Evolutionary conservation across 805 yeast genomes (phyloP).

Genomic region (Tetrapisispora phaffii): DNA sequence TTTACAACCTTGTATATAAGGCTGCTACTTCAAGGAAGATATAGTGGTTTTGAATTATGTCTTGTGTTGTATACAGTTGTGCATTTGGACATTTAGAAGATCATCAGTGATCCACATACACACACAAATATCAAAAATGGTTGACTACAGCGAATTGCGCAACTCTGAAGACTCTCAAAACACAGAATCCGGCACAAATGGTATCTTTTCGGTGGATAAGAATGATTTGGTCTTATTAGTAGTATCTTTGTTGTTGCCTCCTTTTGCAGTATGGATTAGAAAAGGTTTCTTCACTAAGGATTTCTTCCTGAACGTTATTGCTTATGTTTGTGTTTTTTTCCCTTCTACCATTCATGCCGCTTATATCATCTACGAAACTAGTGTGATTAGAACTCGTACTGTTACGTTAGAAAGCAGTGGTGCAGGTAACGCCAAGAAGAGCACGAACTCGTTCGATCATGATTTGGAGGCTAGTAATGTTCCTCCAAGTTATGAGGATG

Average conservation of each 20-base stretch:
- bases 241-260: conserved; percentile 60
- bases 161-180: not conserved
- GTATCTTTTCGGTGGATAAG: conserved; percentile 1
- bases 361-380: conserved; percentile 41
- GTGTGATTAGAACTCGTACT: not conserved
- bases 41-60: too few species aligned
- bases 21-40: too few species aligned
- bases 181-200: not conserved
- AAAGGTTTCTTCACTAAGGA: conserved; percentile 40
- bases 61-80: too few species aligned
- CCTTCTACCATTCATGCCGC: conserved; percentile 66
- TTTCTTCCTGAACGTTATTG: conserved; percentile 45
- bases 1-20: too few species aligned
- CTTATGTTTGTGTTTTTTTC: conserved; percentile 49
- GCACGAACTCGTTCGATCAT: not conserved
- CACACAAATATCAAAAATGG: not conserved
- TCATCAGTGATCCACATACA: too few species aligned
- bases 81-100: too few species aligned
- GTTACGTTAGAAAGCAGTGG: too few species aligned
- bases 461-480: conserved; percentile 1
- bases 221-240: conserved; percentile 57
- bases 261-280: conserved; percentile 60
- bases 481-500: conserved; percentile 2
- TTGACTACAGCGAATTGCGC: not conserved
- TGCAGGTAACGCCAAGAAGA: not conserved